phyloP scores from a whole-genome alignment of 2,329 filamentous ascomycete species.

The Sporothrix inflata region DNA sequence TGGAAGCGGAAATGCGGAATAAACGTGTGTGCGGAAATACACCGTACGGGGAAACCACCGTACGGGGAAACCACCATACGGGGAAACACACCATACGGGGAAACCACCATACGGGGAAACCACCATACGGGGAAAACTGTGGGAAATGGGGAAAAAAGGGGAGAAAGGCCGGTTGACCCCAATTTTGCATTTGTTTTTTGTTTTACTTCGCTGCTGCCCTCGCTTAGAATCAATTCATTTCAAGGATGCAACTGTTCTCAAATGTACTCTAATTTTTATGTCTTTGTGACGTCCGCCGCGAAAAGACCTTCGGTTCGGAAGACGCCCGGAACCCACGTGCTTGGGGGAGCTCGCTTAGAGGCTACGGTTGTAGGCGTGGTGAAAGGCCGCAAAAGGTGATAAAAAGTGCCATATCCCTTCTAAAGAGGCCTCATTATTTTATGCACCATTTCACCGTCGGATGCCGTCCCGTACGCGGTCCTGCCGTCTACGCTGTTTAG shows the following conservation, averaged over 20 bases:
- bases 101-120: neutral
- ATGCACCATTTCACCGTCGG: neutral
- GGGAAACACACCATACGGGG: neutral
- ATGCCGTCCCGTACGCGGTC: neutral
- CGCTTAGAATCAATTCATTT: neutral
- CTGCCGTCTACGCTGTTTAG: neutral
- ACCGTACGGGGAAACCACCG: neutral
- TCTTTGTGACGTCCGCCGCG: neutral
- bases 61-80: neutral
- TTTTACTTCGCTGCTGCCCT: neutral
- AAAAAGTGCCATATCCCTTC: neutral
- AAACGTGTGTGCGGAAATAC: neutral
- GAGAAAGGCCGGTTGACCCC: neutral
- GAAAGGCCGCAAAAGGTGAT: neutral
- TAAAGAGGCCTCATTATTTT: neutral
- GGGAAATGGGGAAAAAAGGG: neutral
- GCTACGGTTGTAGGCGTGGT: neutral
- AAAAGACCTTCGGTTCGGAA: neutral
- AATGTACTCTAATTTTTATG: neutral
- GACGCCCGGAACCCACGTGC: neutral
- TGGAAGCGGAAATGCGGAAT: neutral
- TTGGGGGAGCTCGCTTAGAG: neutral
- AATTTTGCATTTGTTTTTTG: neutral
- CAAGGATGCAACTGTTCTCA: neutral
- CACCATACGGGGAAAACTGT: neutral